Conservation (phyloP, 2,329 filamentous ascomycete species). For the Hysterium pulicare region DNA sequence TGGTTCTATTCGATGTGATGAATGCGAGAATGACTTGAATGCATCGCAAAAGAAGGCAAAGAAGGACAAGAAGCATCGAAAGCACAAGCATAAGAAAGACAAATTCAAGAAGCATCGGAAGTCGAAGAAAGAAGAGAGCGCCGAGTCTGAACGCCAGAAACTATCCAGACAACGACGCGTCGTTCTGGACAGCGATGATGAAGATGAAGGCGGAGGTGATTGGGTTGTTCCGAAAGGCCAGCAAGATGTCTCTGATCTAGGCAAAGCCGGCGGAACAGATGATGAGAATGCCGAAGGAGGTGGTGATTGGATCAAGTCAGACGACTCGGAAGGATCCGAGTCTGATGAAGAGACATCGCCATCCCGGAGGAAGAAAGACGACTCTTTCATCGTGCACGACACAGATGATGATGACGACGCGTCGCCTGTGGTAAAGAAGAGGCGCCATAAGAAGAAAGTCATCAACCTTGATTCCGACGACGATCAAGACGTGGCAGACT, state of each 20-base stretch:
- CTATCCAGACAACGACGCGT: slow-evolving; percentile 37
- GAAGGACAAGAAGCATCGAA: slow-evolving; percentile 45
- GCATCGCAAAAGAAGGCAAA: slow-evolving; percentile 45
- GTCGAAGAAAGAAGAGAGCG: slow-evolving; percentile 26
- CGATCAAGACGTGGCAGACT: slow-evolving; percentile 32
- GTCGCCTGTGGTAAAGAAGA: slow-evolving; percentile 21
- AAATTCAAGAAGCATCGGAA: slow-evolving; percentile 22
- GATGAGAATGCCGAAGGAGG: slow-evolving; percentile 86
- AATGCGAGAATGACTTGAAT: slow-evolving; percentile 73
- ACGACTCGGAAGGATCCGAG: slow-evolving; percentile 66
- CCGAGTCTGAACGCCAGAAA: slow-evolving; percentile 9
- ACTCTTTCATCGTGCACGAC: slow-evolving; percentile 35
- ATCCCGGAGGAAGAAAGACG: slow-evolving; percentile 14
- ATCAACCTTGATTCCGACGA: slow-evolving; percentile 53
- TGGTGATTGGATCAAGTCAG: slow-evolving; percentile 71
- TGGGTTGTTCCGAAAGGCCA: slow-evolving; percentile 75
- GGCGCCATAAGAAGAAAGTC: slow-evolving; percentile 45
- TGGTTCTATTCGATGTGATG: slow-evolving; percentile 62
- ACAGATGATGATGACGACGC: slow-evolving; percentile 29
- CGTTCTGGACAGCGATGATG: slow-evolving; percentile 64
- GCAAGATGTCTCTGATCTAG: slow-evolving; percentile 58
- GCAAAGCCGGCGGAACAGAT: slow-evolving; percentile 77
- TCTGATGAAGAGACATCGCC: slow-evolving; percentile 48
- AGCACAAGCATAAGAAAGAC: slow-evolving; percentile 32
- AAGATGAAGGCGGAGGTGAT: slow-evolving; percentile 66